Evolutionary conservation across 768 basidiomycete genomes (phyloP), one percentile per base, ranked within the genome.

Genomic region (Cystobasidium ongulense): DNA sequence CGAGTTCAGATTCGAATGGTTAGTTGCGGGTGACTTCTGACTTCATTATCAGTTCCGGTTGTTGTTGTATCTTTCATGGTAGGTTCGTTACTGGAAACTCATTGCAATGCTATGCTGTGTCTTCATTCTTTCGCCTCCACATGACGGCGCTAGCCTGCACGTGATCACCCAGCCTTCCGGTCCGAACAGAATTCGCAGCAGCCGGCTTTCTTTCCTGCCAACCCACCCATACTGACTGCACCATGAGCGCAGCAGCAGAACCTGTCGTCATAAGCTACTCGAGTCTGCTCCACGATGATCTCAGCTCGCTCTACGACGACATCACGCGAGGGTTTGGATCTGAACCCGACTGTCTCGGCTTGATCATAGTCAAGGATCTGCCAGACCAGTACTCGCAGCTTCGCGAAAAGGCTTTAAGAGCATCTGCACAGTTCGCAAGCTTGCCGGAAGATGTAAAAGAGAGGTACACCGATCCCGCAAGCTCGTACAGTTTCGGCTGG

Each of bases 261-360:
- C 78, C 85, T 1, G 85, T 90, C 13, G 81, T 84, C 1, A 85
- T 91, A 66, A 86, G 88, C 0, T 90, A 90, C 80, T 76, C 81
- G 13, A 84, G 85, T 5, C 83, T 91, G 64, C 76, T 86, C 33
- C 83, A 38, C 33, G 57, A 85, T 13, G 82, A 84, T 0, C 87
- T 89, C 0, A 77, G 83, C 11, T 84, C 85, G 3, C 82, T 91
- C 15, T 80, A 83, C 33, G 76, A 83, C 23, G 85, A 88, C 23
- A 91, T 95, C 73, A 87, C 75, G 29, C 15, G 68, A 76, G 92
- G 90, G 1, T 95, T 95, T 78, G 92, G 92, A 25, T 90, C 90
- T 13, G 83, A 86, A 73, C 85, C 89, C 8, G 82, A 87, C 63
- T 88, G 87, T 54, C 83, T 94, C 63, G 92, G 92, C 0, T 88